Evolutionary conservation across 2,329 filamentous ascomycete species (phyloP).

Genomic region (Cytospora chrysosperma): DNA sequence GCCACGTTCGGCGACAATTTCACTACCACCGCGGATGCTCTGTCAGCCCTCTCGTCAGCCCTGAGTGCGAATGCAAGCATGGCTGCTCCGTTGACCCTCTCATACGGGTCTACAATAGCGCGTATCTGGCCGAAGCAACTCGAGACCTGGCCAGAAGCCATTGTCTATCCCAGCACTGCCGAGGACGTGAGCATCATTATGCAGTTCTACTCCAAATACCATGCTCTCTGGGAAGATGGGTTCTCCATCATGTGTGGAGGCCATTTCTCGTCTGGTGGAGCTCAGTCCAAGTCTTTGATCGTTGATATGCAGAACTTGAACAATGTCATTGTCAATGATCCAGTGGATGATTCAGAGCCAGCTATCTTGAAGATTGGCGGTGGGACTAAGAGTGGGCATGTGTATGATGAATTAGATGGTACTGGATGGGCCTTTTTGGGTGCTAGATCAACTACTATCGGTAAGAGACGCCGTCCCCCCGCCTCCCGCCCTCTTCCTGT

Average conservation of each 20-base stretch:
- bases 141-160: constrained; percentile 17
- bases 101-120: constrained; percentile 15
- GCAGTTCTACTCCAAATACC: constrained; percentile 19
- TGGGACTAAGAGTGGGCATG: constrained; percentile 12
- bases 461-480: background rate
- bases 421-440: constrained; percentile 19
- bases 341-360: background rate
- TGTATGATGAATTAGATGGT: constrained; percentile 14
- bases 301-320: background rate
- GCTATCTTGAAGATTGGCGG: constrained; percentile 20
- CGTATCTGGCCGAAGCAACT: constrained; percentile 19
- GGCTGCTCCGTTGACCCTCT: background rate
- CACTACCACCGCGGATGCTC: background rate
- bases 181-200: constrained; percentile 16
- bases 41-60: background rate
- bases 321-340: background rate
- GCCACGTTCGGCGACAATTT: background rate
- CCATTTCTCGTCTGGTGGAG: background rate
- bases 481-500: background rate
- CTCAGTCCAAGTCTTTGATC: background rate
- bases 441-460: constrained; percentile 15
- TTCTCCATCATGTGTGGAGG: constrained; percentile 12
- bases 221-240: constrained; percentile 18
- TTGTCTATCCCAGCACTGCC: constrained; percentile 15
- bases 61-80: background rate